Conservation (phyloP, 225 moss, liverwort and hornwort species). For the Anthoceros angustus region DNA sequence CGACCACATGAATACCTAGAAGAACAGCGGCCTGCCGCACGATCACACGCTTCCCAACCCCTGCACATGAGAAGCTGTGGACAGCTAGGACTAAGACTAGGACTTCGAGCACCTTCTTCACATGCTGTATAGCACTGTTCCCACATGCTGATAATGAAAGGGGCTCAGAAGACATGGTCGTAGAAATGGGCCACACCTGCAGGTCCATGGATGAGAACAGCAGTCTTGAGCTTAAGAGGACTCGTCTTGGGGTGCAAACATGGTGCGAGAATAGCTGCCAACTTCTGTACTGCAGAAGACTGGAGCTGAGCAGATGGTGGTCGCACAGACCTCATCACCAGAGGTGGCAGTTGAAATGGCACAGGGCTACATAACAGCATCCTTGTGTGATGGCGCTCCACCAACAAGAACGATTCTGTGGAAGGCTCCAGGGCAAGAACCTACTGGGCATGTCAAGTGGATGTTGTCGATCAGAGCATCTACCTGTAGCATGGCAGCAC, state of each 20-base stretch:
- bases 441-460: constrained; percentile 26
- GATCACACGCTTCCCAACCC: constrained; percentile 68
- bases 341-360: constrained; percentile 58
- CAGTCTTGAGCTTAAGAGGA: constrained; percentile 53
- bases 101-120: not conserved
- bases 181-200: constrained; percentile 34
- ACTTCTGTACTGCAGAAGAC: constrained; percentile 42
- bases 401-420: constrained; percentile 40
- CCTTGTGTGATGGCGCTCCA: constrained; percentile 70
- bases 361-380: constrained; percentile 71
- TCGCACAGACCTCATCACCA: constrained; percentile 35
- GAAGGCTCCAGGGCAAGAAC: constrained; percentile 80
- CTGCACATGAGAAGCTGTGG: constrained; percentile 17
- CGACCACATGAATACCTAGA: constrained; percentile 74
- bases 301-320: constrained; percentile 23
- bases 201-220: constrained; percentile 66
- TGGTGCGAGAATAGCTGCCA: constrained; percentile 68
- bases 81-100: not conserved
- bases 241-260: constrained; percentile 71
- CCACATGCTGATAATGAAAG: constrained; percentile 7
- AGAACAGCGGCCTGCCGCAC: constrained; percentile 69
- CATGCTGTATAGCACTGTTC: not conserved
- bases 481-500: not conserved
- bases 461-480: not conserved
- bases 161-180: constrained; percentile 3